Base-by-base conservation (phyloP, 2,329 filamentous ascomycete genomes). In the Talaromyces islandicus region DNA sequence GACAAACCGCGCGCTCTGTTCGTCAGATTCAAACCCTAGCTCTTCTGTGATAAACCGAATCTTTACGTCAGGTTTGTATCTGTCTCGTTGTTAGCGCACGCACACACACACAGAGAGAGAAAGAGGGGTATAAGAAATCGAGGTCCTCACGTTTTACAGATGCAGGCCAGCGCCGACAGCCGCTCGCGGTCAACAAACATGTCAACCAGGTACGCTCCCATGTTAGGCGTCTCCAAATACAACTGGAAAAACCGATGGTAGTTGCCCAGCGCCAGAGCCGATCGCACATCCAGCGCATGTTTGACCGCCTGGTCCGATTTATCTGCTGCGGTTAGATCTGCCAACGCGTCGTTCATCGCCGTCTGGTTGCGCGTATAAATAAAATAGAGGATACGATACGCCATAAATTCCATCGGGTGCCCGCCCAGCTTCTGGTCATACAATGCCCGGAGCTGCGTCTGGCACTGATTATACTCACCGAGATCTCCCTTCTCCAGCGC, bases 381-480 rank as follows among this genome's bases (percentile, higher is more conserved):
- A 81, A 96, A 96, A 85, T 99, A 99, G 74, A 99, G 84, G 79
- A 99, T 97, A 85, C 94, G 93, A 83, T 99, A 99, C 65, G 93
- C 94, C 85, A 94, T 94, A 80, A 99, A 99, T 78, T 99, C 94
- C 79, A 90, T 88, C 72, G 90, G 87, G 76, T 92, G 92, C 70
- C 93, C 94, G 72, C 91, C 91, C 74, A 96, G 81, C 67, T 90
- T 89, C 79, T 91, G 85, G 75, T 86, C 85, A 78, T 99, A 97
- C 70, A 99, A 81, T 66, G 89, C 91, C 77, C 91, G 91, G 73
- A 99, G 83, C 80, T 99, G 94, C 71, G 94, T 97, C 82, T 99
- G 94, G 78, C 94, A 99, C 84, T 99, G 94, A 82, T 99, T 99
- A 94, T 99, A 99, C 94, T 99, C 94, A 99, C 94, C 93, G 81